These are phyloP conservation scores for Diplodia corticola DNA, from an alignment of 2,329 filamentous ascomycete genomes.

Conservation along the genomic window DNA sequence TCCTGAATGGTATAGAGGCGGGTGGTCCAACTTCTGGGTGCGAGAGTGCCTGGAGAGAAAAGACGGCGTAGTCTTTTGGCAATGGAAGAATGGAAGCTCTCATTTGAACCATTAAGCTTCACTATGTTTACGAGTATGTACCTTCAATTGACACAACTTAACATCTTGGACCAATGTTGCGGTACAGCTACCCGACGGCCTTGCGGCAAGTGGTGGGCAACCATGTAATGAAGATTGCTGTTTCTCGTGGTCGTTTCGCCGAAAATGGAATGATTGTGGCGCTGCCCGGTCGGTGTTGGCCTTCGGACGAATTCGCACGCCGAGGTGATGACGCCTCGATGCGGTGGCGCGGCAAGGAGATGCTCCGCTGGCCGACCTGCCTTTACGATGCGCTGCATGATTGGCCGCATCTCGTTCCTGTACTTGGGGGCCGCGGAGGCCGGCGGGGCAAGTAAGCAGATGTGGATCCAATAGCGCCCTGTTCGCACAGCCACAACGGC, in stretches of 20 bases:
- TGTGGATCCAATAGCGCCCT: background rate
- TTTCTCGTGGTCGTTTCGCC: too few species aligned
- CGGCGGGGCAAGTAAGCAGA: background rate
- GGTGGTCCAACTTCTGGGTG: too few species aligned
- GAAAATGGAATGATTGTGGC: too few species aligned
- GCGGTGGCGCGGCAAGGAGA: background rate
- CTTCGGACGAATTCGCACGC: background rate
- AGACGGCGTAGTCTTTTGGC: too few species aligned
- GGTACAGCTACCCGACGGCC: too few species aligned
- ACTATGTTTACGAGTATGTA: background rate
- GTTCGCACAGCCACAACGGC: background rate
- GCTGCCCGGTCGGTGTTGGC: background rate
- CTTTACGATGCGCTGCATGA: background rate
- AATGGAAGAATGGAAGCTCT: background rate
- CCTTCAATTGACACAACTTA: too few species aligned
- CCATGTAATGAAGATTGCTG: too few species aligned
- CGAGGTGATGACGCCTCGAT: background rate
- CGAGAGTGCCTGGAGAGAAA: background rate
- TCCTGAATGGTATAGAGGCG: background rate
- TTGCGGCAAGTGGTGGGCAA: too few species aligned
- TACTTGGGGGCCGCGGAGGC: background rate
- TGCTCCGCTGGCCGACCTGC: background rate
- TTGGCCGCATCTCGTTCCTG: background rate
- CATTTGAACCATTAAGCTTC: background rate
- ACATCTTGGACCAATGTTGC: too few species aligned